Evolutionary conservation across 1,284 basidiomycete genomes (phyloP), one percentile per base, ranked within the genome.

Genomic region (Pseudozyma sp.): DNA sequence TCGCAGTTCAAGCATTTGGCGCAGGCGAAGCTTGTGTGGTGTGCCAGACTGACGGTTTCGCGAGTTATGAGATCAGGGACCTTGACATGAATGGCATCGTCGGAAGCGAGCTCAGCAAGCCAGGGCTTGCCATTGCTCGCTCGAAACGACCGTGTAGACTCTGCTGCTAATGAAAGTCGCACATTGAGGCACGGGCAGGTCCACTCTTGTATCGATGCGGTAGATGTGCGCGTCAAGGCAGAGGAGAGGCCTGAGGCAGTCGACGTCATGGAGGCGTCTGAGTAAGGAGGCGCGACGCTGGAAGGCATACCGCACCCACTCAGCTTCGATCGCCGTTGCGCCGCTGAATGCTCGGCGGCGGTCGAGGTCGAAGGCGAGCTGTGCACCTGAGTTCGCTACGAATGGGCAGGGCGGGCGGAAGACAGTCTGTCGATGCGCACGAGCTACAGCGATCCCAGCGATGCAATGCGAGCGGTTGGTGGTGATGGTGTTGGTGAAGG

Each of bases 1-100:
- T 69, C 52, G 60, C 75, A 77, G 54, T 68, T 70, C 45, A 74
- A 46, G 58, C 75, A 77, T 33, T 60, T 69, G 13, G 68, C 63
- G 61, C 73, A 75, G 19, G 68, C 58, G 30, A 71, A 51, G 61
- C 43, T 65, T 44, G 37, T 60, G 56, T 54, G 57, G 31, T 64
- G 56, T 4, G 65, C 54, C 0, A 75, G 39, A 42, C 52, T 68
- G 55, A 71, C 52, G 1, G 60, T 68, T 37, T 75, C 73, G 34
- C 73, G 73, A 7, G 68, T 59, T 4, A 62, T 68, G 29, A 75
- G 58, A 6, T 56, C 52, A 24, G 73, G 73, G 30, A 61, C 62
- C 19, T 62, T 54, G 44, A 70, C 50, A 13, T 59, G 52, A 34
- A 75, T 75, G 9, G 67, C 72, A 43, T 61, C 51, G 60, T 69